Evolutionary conservation across 1,284 basidiomycete genomes (phyloP), one percentile per base, ranked within the genome.

Genomic region (Xerocomus minutiporus): DNA sequence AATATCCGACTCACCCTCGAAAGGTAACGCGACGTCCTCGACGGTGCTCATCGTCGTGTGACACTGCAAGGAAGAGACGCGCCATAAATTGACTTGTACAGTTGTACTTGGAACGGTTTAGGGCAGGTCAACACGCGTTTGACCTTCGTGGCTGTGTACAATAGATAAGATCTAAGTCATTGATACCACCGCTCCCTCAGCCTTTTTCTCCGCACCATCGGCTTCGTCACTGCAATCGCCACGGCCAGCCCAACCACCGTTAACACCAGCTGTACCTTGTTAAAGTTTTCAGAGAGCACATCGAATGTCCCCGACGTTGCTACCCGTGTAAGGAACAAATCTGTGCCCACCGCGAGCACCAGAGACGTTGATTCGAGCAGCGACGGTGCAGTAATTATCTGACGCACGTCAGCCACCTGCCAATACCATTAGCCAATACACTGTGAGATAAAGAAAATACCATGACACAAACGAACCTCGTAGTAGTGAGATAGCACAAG

Each of bases 301-400:
- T 99, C 96, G 64, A 99, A 99, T 26, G 91, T 93, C 26, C 84
- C 86, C 3, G 90, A 93, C 0, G 97, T 93, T 36, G 91, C 81
- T 4, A 93, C 79, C 13, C 91, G 81, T 6, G 90, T 90, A 29
- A 83, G 73, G 77, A 97, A 96, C 57, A 95, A 74, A 70, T 98
- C 96, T 13, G 94, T 76, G 5, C 94, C 94, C 59, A 86, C 84
- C 0, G 85, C 84, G 60, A 97, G 84, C 9, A 98, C 81, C n/a
- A 97, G 73, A 0, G 91, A 89, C 0, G 94, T 97, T 5, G 91
- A 94, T 70, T 99, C 96, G 31, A 98, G 81, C 3, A 92, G 78
- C 0, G 95, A 85, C 0, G 95, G 89, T 0, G 88, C 80, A 1
- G 92, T 86, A 20, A 86, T 62, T 48, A 96, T 83, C 20, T 75